These are phyloP conservation scores for Microstegium vimineum DNA, from an alignment of 176 grass and related monocot genomes.

Conservation along the genomic window DNA sequence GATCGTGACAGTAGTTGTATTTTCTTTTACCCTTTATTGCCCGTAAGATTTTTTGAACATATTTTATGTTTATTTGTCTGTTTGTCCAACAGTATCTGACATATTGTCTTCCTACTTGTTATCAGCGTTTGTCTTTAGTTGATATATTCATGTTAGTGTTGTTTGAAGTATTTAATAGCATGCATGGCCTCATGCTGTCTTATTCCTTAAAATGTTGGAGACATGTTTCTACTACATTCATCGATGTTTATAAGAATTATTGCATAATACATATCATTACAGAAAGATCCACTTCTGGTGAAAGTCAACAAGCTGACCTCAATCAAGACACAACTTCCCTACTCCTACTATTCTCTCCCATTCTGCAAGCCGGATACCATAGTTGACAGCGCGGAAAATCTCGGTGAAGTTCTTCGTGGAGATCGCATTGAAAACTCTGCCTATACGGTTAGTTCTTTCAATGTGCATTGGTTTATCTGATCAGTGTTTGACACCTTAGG, in stretches of 20 bases:
- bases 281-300: conserved; percentile 64
- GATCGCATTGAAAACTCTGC: conserved; percentile 89
- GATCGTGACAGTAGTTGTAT: not conserved
- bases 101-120: not conserved
- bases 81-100: not conserved
- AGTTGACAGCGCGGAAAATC: conserved; percentile 81
- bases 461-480: not conserved
- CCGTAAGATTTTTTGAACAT: not conserved
- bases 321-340: conserved; percentile 88
- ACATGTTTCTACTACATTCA: not conserved
- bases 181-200: not conserved
- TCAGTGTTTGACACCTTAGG: conserved; percentile 5
- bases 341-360: conserved; percentile 88
- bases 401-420: conserved; percentile 86
- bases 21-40: not conserved
- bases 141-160: not conserved
- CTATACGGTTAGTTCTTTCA: conserved; percentile 53
- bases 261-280: conserved; percentile 6
- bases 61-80: not conserved
- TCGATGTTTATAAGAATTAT: not conserved
- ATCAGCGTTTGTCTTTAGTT: not conserved
- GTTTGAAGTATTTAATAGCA: not conserved
- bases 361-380: conserved; percentile 72
- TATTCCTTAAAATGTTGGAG: not conserved
- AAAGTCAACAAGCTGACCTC: conserved; percentile 92